Conservation (phyloP, 208 protist species). For the Crithidia mellificae region DNA sequence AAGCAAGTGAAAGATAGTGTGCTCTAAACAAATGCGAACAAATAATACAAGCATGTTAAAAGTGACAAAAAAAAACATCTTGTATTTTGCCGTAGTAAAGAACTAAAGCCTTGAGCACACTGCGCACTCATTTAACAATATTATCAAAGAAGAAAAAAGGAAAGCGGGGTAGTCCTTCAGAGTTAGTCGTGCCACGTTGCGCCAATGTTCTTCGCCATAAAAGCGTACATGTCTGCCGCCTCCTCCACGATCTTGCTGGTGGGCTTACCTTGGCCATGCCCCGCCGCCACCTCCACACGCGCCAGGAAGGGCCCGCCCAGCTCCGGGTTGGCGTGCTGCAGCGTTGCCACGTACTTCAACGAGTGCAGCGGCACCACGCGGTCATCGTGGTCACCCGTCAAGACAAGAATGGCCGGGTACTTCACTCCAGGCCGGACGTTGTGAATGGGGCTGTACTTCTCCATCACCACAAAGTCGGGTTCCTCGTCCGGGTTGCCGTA, state of each 20-base stretch:
- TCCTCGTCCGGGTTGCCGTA: constrained; percentile 92
- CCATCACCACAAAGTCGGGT: constrained; percentile 91
- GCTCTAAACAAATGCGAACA: no score
- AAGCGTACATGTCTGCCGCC: constrained; percentile 89
- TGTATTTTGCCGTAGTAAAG: no score
- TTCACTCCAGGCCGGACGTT: constrained; percentile 76
- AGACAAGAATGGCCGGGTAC: constrained; percentile 92
- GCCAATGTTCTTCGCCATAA: constrained; percentile 88
- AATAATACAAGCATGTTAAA: no score
- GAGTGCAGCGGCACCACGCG: constrained; percentile 96
- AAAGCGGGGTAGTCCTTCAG: no score
- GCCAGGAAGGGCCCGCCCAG: constrained; percentile 80
- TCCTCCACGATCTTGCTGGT: constrained; percentile 89
- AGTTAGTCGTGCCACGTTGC: constrained; percentile 65
- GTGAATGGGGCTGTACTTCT: constrained; percentile 95
- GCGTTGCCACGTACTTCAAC: constrained; percentile 92
- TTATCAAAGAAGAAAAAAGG: no score
- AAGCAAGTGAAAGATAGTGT: no score
- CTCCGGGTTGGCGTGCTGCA: constrained; percentile 89
- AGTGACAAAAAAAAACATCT: no score
- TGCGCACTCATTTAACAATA: no score
- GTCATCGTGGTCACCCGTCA: constrained; percentile 96
- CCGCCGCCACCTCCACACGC: constrained; percentile 81
- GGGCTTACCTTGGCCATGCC: constrained; percentile 93
- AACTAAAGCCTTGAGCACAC: no score